Evolutionary conservation across 2,329 filamentous ascomycete species (phyloP).

Genomic region (Neospermospora avenae): DNA sequence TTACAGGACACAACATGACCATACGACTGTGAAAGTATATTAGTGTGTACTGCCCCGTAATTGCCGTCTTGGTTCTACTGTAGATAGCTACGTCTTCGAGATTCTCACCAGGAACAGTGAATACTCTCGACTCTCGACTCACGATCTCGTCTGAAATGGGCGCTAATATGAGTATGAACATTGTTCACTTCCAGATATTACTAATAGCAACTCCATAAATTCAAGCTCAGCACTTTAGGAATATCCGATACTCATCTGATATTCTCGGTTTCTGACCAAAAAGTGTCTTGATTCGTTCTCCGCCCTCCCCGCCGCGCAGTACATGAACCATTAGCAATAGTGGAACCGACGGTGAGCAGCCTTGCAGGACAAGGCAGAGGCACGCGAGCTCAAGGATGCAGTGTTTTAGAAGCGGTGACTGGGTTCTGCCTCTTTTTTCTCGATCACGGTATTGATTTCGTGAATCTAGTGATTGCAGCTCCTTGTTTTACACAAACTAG

Average conservation of each 20-base stretch:
- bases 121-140: no score
- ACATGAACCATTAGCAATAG: not conserved
- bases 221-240: not conserved
- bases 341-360: not conserved
- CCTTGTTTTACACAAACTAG: not conserved
- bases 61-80: no score
- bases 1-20: no score
- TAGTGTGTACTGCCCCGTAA: no score
- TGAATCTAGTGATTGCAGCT: not conserved
- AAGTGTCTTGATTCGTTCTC: not conserved
- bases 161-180: no score
- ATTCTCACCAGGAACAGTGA: no score
- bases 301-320: not conserved
- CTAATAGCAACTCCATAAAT: not conserved
- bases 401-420: not conserved
- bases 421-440: not conserved
- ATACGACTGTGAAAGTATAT: no score
- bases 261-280: no score
- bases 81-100: no score
- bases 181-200: no score
- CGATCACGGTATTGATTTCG: not conserved
- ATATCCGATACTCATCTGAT: not conserved
- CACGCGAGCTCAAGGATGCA: not conserved
- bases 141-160: no score
- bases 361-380: not conserved